phyloP scores from a whole-genome alignment of 2,329 filamentous ascomycete genomes.

The Westerdykella ornata region DNA sequence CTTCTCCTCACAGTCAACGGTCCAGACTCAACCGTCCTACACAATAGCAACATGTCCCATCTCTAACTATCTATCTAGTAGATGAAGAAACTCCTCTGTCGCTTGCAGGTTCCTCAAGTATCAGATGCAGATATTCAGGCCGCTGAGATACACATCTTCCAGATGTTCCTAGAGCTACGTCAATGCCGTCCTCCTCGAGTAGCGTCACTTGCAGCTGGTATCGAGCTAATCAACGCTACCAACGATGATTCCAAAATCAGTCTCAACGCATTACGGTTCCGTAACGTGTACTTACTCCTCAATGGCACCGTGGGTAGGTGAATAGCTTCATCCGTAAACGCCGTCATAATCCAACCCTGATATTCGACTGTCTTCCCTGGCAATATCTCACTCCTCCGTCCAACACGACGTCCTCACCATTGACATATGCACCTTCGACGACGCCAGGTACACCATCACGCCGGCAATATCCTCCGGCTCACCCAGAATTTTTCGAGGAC shows the following conservation, averaged over 20 bases:
- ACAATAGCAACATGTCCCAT: constrained; percentile 33
- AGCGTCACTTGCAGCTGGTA: constrained; percentile 39
- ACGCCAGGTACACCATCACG: constrained; percentile 33
- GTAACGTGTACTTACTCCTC: constrained; percentile 23
- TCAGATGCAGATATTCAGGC: constrained; percentile 37
- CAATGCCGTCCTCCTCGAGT: constrained; percentile 40
- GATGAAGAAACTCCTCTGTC: constrained; percentile 33
- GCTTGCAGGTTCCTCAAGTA: constrained; percentile 40
- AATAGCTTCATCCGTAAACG: too few relatives aligned
- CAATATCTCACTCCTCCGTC: constrained; percentile 27
- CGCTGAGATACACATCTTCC: constrained; percentile 38
- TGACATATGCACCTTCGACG: constrained; percentile 24
- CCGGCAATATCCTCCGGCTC: constrained; percentile 35
- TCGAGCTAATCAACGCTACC: constrained; percentile 38
- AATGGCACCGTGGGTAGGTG: constrained; percentile 29
- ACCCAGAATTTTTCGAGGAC: constrained; percentile 29
- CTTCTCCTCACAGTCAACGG: constrained; percentile 35
- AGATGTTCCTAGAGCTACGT: constrained; percentile 35
- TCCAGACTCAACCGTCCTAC: constrained; percentile 32
- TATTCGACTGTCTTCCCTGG: constrained; percentile 23
- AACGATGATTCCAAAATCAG: constrained; percentile 16
- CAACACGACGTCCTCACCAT: constrained; percentile 29
- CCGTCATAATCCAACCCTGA: too few relatives aligned
- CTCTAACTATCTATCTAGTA: constrained; percentile 35
- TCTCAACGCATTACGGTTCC: not conserved